Evolutionary conservation across 2,329 filamentous ascomycete species (phyloP).

Genomic region (Cercospora canescens): DNA sequence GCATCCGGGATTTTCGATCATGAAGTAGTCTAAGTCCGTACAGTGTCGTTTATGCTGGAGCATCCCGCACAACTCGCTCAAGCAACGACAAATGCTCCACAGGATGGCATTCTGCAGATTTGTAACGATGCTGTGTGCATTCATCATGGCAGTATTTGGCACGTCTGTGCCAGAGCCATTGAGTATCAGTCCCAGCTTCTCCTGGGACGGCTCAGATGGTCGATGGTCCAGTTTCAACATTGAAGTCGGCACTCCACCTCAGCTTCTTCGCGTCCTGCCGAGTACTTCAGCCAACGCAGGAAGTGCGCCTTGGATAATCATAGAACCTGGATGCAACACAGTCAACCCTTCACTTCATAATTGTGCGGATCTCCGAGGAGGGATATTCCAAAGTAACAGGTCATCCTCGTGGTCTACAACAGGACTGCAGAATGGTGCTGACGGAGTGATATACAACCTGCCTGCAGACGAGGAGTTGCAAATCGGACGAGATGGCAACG

Average conservation of each 20-base stretch:
- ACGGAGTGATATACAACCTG: slow-evolving; percentile 25
- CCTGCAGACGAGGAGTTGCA: slow-evolving; percentile 26
- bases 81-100: not conserved
- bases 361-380: not conserved
- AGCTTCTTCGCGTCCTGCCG: slow-evolving; percentile 26
- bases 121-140: not conserved
- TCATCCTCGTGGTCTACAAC: slow-evolving; percentile 3
- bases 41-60: not conserved
- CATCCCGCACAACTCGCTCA: not conserved
- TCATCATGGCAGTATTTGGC: not conserved
- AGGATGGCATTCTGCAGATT: not conserved
- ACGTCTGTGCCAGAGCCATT: not conserved
- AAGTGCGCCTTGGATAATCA: slow-evolving; percentile 24
- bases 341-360: slow-evolving; percentile 8
- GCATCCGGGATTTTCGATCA: not conserved
- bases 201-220: slow-evolving; percentile 28
- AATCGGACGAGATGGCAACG: slow-evolving; percentile 17
- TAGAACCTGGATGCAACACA: slow-evolving; percentile 28
- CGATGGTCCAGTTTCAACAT: slow-evolving; percentile 29
- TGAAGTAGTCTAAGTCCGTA: not conserved
- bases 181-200: not conserved
- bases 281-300: slow-evolving; percentile 26
- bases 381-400: not conserved
- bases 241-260: slow-evolving; percentile 26
- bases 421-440: slow-evolving; percentile 11